Base-by-base conservation (phyloP, 306 rosid species). In the Pueraria montana region DNA sequence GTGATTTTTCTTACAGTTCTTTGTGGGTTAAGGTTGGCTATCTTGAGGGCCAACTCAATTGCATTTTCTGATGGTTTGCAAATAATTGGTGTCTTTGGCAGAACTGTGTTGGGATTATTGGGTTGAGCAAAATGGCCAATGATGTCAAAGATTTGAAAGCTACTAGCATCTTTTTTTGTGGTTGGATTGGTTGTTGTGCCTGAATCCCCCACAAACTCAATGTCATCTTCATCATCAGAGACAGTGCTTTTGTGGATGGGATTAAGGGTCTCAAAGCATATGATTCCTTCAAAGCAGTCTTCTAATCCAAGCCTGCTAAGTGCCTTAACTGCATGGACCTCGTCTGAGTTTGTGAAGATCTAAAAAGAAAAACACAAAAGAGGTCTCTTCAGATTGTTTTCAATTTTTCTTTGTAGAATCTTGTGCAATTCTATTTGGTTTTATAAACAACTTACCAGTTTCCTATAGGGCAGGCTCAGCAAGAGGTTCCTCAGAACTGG, bases 261-360 rank as follows among this genome's bases (percentile, higher is more conserved):
- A 87, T 96, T 96, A 65, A 96, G 90, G 42, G 97, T 96, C 89
- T 96, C 99, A 83, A 96, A 96, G 87, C 98, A 96, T 63, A 92
- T 87, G 30, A 96, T 94, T 74, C 98, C 97, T 85, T 92, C 97
- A 84, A 96, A 96, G 82, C 95, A 92, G 43, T 90, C 98, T 71
- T 94, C 97, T 70, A 96, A 88, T 68, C 98, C 99, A 83, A 96
- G 98, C 85, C 85, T 96, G 80, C 81, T 85, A 17, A 96, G 94
- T 70, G 91, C 95, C 81, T 91, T 87, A 65, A 82, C 85, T 43
- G 99, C 95, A 72, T 94, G 99, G 24, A 86, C 85, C 84, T 86
- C 83, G 84, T 96, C 99, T 53, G 98, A 97, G 49, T 96, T 94
- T 88, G 99, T 96, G 89, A 96, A 96, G 74, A 96, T 94, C 99